Conservation (phyloP, 495 filamentous ascomycete genomes). For the Daldinia vernicosa region DNA sequence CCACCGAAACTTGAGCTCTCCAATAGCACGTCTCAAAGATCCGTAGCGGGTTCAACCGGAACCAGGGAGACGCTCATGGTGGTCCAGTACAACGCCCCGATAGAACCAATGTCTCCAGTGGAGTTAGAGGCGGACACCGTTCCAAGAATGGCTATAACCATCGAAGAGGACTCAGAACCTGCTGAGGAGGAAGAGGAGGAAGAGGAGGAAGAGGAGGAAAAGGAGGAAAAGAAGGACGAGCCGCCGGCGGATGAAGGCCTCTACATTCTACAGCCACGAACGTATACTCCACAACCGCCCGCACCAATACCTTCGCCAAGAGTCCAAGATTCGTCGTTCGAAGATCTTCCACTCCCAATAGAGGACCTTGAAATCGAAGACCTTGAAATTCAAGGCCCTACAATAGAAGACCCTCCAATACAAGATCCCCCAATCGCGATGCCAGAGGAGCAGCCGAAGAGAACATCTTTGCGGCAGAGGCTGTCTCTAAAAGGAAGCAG, state of each 20-base stretch:
- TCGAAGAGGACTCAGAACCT: slow-evolving; percentile 30
- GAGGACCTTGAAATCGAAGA: neutral
- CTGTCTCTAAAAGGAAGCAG: slow-evolving; percentile 57
- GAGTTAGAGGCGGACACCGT: slow-evolving; percentile 31
- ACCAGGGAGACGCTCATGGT: slow-evolving; percentile 36
- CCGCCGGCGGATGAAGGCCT: slow-evolving; percentile 48
- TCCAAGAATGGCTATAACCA: slow-evolving; percentile 20
- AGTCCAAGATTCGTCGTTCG: slow-evolving; percentile 30
- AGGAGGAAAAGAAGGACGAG: slow-evolving; percentile 21
- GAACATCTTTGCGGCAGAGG: slow-evolving; percentile 59
- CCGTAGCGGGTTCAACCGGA: slow-evolving; percentile 21
- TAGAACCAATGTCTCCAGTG: slow-evolving; percentile 32
- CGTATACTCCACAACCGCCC: slow-evolving; percentile 62
- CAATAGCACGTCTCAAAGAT: slow-evolving; percentile 29
- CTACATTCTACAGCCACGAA: slow-evolving; percentile 61
- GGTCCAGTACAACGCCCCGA: slow-evolving; percentile 30
- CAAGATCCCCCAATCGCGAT: slow-evolving; percentile 34
- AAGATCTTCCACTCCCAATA: neutral
- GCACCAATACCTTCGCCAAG: slow-evolving; percentile 58
- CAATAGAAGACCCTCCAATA: neutral
- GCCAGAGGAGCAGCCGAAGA: slow-evolving; percentile 44
- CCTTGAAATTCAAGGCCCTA: neutral
- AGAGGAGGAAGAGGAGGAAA: slow-evolving; percentile 19
- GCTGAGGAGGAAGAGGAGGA: slow-evolving; percentile 24
- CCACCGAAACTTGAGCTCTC: slow-evolving; percentile 27